Evolutionary conservation across 345 rosid species (phyloP).

Genomic region (Salix koriyanagi): DNA sequence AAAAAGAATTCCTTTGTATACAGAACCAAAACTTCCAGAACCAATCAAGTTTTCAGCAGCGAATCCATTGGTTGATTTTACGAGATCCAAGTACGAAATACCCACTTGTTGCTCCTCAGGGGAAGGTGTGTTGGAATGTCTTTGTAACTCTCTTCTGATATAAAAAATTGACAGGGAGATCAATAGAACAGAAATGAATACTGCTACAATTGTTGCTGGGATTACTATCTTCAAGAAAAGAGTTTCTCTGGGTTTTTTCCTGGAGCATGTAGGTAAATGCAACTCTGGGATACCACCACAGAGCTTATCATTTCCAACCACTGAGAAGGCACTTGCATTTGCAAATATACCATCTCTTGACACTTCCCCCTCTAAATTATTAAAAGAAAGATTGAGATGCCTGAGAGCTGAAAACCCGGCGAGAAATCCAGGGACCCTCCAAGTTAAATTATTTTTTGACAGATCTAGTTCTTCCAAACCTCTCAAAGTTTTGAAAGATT

Average conservation of each 20-base stretch:
- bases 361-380: constrained; percentile 17
- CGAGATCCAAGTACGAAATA: no score
- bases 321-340: neutral
- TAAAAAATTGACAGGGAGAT: no score
- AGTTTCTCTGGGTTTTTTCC: no score
- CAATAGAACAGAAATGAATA: no score
- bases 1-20: neutral
- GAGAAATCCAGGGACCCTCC: constrained; percentile 19
- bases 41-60: no score
- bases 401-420: neutral
- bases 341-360: constrained; percentile 19
- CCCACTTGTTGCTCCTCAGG: neutral
- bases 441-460: constrained; percentile 20
- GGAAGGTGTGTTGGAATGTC: neutral
- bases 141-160: neutral
- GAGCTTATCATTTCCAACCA: no score
- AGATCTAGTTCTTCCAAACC: constrained; percentile 22
- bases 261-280: no score
- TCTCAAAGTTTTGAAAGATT: constrained; percentile 9
- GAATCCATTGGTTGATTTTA: no score
- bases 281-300: no score
- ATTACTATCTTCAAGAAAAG: no score
- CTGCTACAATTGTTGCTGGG: no score
- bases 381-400: constrained; percentile 19
- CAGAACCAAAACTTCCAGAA: no score